phyloP scores from a whole-genome alignment of 495 filamentous ascomycete genomes.

The Aspergillus steynii region DNA sequence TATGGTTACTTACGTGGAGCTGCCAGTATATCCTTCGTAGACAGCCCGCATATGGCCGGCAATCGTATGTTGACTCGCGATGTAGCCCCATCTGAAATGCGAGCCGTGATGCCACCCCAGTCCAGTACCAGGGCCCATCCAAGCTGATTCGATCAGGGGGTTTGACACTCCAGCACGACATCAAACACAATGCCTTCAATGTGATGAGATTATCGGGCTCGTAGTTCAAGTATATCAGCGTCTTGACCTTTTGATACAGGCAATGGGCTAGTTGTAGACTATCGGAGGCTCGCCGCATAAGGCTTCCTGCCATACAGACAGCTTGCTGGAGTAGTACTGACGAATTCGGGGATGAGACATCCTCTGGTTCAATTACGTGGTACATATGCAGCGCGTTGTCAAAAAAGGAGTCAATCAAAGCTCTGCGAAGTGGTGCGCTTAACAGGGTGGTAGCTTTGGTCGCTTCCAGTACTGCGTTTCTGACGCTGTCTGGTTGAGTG shows the following conservation, averaged over 20 bases:
- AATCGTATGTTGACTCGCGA: conserved; percentile 13
- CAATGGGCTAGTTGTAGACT: conserved; percentile 12
- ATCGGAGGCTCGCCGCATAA: conserved; percentile 13
- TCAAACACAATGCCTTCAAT: conserved; percentile 13
- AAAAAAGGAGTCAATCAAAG: conserved; percentile 19
- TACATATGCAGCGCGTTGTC: conserved; percentile 10
- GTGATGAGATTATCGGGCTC: conserved; percentile 14
- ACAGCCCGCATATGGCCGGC: conserved; percentile 1
- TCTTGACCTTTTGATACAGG: conserved; percentile 21
- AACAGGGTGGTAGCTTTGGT: neutral
- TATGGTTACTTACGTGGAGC: conserved; percentile 7
- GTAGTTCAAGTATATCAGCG: conserved; percentile 14
- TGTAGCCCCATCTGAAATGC: conserved; percentile 22
- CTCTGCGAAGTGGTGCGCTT: conserved; percentile 1
- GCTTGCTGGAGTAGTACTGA: conserved; percentile 19
- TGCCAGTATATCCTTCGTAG: conserved; percentile 23
- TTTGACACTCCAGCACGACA: conserved; percentile 15
- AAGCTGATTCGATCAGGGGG: conserved; percentile 11
- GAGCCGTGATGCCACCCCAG: conserved; percentile 18
- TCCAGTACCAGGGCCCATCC: conserved; percentile 25
- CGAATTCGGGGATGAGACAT: conserved; percentile 1
- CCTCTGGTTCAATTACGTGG: conserved; percentile 15
- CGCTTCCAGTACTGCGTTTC: neutral
- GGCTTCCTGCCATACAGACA: conserved; percentile 21
- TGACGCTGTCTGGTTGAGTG: neutral